Evolutionary conservation across 2,329 filamentous ascomycete genomes (phyloP).

Genomic region (Claviceps monticola): DNA sequence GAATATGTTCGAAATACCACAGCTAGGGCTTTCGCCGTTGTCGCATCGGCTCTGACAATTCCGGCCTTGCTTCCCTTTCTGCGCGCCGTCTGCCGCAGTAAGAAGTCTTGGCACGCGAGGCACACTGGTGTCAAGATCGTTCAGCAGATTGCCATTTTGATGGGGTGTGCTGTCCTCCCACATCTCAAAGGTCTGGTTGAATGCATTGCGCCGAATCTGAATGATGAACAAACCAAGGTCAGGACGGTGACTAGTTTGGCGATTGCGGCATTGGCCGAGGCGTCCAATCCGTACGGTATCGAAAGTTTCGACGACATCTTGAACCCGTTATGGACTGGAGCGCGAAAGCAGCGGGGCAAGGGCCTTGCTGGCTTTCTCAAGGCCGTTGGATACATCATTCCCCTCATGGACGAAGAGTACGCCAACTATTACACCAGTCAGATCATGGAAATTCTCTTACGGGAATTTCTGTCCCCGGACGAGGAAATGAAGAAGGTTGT

Average conservation of each 20-base stretch:
- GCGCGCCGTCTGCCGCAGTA: constrained; percentile 88
- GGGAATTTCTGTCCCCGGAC: constrained; percentile 92
- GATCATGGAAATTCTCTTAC: constrained; percentile 95
- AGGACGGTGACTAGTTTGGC: constrained; percentile 90
- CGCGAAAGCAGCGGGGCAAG: constrained; percentile 90
- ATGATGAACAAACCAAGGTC: constrained; percentile 96
- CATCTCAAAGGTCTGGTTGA: constrained; percentile 94
- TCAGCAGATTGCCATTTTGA: constrained; percentile 95
- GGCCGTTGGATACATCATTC: constrained; percentile 95
- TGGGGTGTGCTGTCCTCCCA: constrained; percentile 93
- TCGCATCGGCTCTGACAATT: constrained; percentile 90
- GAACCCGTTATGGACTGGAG: constrained; percentile 93
- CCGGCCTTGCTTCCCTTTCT: constrained; percentile 90
- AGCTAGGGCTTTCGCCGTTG: constrained; percentile 89
- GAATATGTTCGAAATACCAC: constrained; percentile 98
- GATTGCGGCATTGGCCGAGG: constrained; percentile 88
- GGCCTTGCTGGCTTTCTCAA: constrained; percentile 92
- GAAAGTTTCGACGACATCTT: constrained; percentile 97
- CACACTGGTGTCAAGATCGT: constrained; percentile 99
- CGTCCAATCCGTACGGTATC: constrained; percentile 95
- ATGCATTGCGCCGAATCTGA: constrained; percentile 88
- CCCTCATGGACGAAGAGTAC: constrained; percentile 98
- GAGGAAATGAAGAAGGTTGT: constrained; percentile 99
- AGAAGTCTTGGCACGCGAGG: constrained; percentile 97
- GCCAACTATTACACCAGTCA: constrained; percentile 98